Conservation (phyloP, 768 basidiomycete species). For the Baorangia bicolor region DNA sequence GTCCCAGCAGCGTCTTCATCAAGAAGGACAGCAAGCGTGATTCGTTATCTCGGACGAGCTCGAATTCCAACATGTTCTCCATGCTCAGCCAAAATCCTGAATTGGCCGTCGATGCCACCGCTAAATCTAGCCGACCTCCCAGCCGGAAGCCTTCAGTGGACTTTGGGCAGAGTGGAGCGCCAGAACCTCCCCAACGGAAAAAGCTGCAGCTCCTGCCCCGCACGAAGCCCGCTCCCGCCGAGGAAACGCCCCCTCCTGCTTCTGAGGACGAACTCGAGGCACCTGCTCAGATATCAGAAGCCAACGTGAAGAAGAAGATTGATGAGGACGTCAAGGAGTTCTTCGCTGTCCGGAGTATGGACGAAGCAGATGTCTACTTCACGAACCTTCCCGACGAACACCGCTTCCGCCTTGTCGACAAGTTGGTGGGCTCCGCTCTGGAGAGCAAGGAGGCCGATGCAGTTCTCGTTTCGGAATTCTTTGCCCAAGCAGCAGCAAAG, state of each 20-base stretch:
- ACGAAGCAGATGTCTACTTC: conserved; percentile 89
- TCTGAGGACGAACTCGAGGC: conserved; percentile 51
- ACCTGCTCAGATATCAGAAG: conserved; percentile 55
- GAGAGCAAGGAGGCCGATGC: conserved; percentile 83
- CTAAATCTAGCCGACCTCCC: conserved; percentile 52
- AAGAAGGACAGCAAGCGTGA: conserved; percentile 71
- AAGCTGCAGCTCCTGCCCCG: conserved; percentile 77
- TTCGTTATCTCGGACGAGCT: conserved; percentile 76
- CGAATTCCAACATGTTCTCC: conserved; percentile 84
- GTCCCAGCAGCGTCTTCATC: conserved; percentile 82
- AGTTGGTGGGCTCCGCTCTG: conserved; percentile 69
- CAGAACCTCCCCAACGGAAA: conserved; percentile 59
- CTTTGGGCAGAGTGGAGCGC: conserved; percentile 42
- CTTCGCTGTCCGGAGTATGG: conserved; percentile 77
- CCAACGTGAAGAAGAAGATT: conserved; percentile 71
- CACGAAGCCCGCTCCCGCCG: conserved; percentile 57
- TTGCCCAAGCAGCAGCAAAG: conserved; percentile 60
- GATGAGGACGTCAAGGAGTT: conserved; percentile 84
- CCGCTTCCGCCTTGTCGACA: conserved; percentile 68
- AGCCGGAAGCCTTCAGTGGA: conserved; percentile 54
- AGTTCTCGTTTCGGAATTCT: conserved; percentile 73
- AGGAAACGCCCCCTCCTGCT: conserved; percentile 43
- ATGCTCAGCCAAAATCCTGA: conserved; percentile 71
- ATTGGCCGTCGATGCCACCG: conserved; percentile 48
- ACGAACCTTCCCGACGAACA: conserved; percentile 63